Evolutionary conservation across 164 flowering plant species (phyloP).

Genomic region (Chimonanthus salicifolius): DNA sequence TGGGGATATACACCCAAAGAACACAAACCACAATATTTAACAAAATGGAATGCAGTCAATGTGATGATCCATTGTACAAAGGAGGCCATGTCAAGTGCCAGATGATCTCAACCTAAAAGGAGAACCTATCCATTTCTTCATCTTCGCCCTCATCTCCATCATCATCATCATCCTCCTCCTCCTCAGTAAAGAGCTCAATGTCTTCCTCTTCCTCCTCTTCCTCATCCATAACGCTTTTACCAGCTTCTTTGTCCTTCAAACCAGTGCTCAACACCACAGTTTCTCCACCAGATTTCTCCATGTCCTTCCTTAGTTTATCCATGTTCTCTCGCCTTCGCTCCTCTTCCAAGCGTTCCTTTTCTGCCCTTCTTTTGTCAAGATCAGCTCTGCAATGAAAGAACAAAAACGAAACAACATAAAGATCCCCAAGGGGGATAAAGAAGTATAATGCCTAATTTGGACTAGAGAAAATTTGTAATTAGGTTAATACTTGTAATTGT

Average conservation of each 20-base stretch:
- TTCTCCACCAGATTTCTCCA: conserved; percentile 70
- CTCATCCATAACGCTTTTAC: conserved; percentile 26
- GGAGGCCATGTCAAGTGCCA: not conserved
- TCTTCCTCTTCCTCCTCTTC: conserved; percentile 54
- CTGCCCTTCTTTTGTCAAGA: conserved; percentile 83
- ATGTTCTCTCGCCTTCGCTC: conserved; percentile 61
- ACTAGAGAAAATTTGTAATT: not conserved
- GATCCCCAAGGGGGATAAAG: not conserved
- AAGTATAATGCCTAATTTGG: too few species aligned
- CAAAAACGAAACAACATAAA: not conserved
- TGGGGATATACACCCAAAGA: too few species aligned
- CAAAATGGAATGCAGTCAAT: not conserved
- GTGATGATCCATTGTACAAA: not conserved
- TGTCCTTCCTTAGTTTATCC: conserved; percentile 83
- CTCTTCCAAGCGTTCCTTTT: conserved; percentile 76
- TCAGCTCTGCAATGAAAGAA: conserved; percentile 53
- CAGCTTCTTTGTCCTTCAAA: conserved; percentile 48
- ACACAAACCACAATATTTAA: too few species aligned
- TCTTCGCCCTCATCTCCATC: conserved; percentile 50
- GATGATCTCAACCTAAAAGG: conserved; percentile 16
- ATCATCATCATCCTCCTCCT: conserved; percentile 41
- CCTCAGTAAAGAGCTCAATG: conserved; percentile 36
- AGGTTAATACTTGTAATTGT: conserved; percentile 62
- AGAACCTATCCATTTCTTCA: conserved; percentile 50
- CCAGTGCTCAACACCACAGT: conserved; percentile 80